Evolutionary conservation across 305 asterid genomes (phyloP).

Genomic region (Fraxinus latifolia): DNA sequence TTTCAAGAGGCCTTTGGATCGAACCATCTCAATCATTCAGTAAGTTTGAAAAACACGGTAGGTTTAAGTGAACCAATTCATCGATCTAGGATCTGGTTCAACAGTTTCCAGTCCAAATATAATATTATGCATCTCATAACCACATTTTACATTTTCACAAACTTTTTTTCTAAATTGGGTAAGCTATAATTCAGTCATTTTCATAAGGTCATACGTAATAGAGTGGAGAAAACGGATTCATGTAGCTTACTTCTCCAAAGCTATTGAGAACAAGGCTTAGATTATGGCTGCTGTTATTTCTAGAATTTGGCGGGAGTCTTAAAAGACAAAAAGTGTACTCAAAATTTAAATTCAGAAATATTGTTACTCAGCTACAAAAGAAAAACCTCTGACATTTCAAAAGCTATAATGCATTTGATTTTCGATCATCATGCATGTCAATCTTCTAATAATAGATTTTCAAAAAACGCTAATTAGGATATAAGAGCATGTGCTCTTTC

Average conservation of each 20-base stretch:
- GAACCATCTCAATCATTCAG: not conserved
- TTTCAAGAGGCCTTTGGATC: not conserved
- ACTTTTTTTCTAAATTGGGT: not conserved
- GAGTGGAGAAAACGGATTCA: not conserved
- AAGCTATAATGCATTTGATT: not conserved
- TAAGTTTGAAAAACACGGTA: not conserved
- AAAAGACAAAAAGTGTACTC: too few relatives aligned
- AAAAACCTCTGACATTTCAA: not conserved
- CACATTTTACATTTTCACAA: not conserved
- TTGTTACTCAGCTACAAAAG: not conserved
- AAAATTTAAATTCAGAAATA: not conserved
- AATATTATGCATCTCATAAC: not conserved
- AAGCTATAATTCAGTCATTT: not conserved
- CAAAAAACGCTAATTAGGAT: not conserved
- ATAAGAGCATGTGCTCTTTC: too few relatives aligned
- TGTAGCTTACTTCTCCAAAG: not conserved
- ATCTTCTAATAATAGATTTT: slow-evolving; percentile 2
- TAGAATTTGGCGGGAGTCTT: not conserved
- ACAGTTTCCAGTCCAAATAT: not conserved
- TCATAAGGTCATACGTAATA: not conserved
- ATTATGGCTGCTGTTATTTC: not conserved
- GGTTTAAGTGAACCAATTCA: not conserved
- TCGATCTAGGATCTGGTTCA: not conserved
- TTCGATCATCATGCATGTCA: not conserved
- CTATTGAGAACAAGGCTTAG: not conserved